These are phyloP conservation scores for Carex myosuroides DNA, from an alignment of 176 grass and related monocot species.

Conservation along the genomic window DNA sequence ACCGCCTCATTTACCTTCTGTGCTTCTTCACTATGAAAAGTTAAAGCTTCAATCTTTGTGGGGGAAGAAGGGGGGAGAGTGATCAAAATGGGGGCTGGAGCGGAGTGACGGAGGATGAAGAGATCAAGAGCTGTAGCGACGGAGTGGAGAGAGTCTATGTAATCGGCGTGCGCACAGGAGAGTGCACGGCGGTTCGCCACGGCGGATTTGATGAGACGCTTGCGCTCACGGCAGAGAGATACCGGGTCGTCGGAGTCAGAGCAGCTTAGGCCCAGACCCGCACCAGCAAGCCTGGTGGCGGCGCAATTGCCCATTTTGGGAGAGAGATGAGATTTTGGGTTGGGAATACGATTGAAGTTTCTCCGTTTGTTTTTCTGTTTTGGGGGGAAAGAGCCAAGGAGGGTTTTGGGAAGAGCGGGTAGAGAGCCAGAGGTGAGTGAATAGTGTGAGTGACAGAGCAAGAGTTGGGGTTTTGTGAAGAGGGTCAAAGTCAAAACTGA, in stretches of 20 bases:
- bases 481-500: constrained; percentile 76
- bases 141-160: constrained; percentile 48
- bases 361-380: background rate
- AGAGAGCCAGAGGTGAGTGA: background rate
- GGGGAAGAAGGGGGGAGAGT: constrained; percentile 56
- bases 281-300: constrained; percentile 59
- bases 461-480: background rate
- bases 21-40: background rate
- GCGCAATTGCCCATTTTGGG: constrained; percentile 83
- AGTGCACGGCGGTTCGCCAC: constrained; percentile 60
- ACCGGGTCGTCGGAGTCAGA: constrained; percentile 60
- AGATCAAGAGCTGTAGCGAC: constrained; percentile 68
- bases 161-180: constrained; percentile 53
- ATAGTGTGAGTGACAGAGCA: background rate
- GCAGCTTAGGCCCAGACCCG: constrained; percentile 29
- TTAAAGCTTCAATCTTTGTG: constrained; percentile 36
- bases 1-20: background rate
- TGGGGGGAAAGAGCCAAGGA: constrained; percentile 17
- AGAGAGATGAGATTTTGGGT: background rate
- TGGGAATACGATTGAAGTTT: background rate
- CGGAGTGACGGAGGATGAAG: constrained; percentile 74
- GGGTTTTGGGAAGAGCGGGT: constrained; percentile 34
- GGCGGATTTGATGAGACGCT: constrained; percentile 73
- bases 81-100: constrained; percentile 75
- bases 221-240: constrained; percentile 66